Conservation (phyloP, 2,329 filamentous ascomycete species). For the Gnomoniopsis sp. region DNA sequence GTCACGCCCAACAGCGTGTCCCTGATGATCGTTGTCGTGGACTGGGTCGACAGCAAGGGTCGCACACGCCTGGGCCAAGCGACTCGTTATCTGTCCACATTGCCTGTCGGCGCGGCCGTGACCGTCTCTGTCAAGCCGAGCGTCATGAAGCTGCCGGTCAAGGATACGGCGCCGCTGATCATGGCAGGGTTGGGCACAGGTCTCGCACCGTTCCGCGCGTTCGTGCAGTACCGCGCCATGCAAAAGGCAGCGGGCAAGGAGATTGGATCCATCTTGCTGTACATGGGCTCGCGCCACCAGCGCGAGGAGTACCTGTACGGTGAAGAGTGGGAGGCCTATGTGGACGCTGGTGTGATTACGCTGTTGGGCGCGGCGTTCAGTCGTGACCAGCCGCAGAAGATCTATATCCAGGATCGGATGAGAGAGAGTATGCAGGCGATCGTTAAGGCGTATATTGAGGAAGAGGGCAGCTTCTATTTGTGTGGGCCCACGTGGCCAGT, state of each 20-base stretch:
- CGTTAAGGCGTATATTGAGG: conserved; percentile 77
- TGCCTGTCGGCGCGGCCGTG: conserved; percentile 72
- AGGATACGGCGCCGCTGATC: conserved; percentile 88
- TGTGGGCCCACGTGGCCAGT: conserved; percentile 99
- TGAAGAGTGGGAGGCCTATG: conserved; percentile 98
- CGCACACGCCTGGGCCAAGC: conserved; percentile 91
- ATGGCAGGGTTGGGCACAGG: conserved; percentile 99
- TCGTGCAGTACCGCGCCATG: conserved; percentile 96
- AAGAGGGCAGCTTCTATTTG: conserved; percentile 93
- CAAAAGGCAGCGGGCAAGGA: conserved; percentile 97
- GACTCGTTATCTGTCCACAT: conserved; percentile 78
- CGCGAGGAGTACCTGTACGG: conserved; percentile 98
- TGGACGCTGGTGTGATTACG: conserved; percentile 92
- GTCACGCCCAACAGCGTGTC: conserved; percentile 87
- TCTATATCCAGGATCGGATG: conserved; percentile 99
- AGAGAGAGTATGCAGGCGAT: conserved; percentile 80
- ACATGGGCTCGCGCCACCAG: conserved; percentile 96
- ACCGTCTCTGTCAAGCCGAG: conserved; percentile 96
- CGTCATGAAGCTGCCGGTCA: conserved; percentile 95
- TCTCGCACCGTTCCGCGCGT: conserved; percentile 97
- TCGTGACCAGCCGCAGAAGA: conserved; percentile 95
- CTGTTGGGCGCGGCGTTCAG: conserved; percentile 92
- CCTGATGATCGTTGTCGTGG: conserved; percentile 94
- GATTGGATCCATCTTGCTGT: conserved; percentile 88
- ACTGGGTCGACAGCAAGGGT: conserved; percentile 87